phyloP scores from a whole-genome alignment of 1,139 yeast species.

The Diutina siamensis region DNA sequence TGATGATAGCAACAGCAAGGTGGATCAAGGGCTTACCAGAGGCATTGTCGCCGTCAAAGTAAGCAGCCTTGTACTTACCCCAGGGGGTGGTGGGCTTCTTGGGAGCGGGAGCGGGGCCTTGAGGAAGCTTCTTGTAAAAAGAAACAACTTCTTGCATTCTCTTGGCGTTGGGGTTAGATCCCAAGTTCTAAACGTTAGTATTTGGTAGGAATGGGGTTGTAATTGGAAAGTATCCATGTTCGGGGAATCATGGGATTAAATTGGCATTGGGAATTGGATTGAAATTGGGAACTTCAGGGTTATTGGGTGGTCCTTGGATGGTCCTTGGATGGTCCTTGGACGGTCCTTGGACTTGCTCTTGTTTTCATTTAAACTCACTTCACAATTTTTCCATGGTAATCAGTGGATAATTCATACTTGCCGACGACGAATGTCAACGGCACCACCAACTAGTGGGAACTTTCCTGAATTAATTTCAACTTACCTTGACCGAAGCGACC shows the following conservation, averaged over 20 bases:
- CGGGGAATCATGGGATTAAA: too few species aligned
- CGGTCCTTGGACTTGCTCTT: too few species aligned
- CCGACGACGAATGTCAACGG: too few species aligned
- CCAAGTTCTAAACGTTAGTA: conserved; percentile 65
- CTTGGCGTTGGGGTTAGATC: conserved; percentile 92
- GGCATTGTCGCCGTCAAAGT: conserved; percentile 69
- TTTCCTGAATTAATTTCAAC: conserved; percentile 17
- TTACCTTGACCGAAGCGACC: conserved; percentile 90
- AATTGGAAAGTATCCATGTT: too few species aligned
- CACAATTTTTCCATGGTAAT: too few species aligned
- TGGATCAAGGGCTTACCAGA: conserved; percentile 76
- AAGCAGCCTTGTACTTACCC: conserved; percentile 70
- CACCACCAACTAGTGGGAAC: neutral
- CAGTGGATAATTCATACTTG: too few species aligned
- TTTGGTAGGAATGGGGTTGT: neutral
- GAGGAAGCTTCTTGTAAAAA: conserved; percentile 93
- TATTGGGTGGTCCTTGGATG: too few species aligned
- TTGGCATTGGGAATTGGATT: too few species aligned
- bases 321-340: too few species aligned
- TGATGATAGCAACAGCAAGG: conserved; percentile 56
- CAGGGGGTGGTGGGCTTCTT: conserved; percentile 60
- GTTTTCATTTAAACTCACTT: too few species aligned
- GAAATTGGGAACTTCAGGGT: too few species aligned
- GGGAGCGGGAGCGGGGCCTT: conserved; percentile 74
- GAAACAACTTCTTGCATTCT: conserved; percentile 92